Evolutionary conservation across 108 stramenopile genomes (phyloP), one percentile per base, ranked within the genome.

Genomic region (Skeletonema tropicum): DNA sequence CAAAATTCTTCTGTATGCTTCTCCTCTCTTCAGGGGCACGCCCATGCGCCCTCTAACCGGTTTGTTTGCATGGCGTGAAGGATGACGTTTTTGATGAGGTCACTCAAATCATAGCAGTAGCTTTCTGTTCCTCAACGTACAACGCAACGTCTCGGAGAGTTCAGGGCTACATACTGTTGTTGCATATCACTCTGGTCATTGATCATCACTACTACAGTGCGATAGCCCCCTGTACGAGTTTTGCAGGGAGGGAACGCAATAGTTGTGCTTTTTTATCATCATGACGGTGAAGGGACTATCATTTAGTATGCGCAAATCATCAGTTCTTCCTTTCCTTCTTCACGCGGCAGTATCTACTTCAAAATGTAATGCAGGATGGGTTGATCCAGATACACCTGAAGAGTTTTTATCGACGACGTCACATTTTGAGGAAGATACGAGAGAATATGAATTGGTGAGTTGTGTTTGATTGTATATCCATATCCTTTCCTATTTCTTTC

Each of bases 331-430:
- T 3, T 23, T 65, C 41, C 46, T 64, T 3, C 23, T 68, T 15
- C 57, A 49, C 29, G 15, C 66, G 26, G 67, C 52, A 19, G 30
- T 68, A 41, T 41, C 42, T 14, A 25, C 64, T 2, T 49, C 26
- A 10, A 30, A 23, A 49, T 49, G 55, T 9, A 35, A 36, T 30
- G 70, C 59, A 17, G 83, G 82, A 10, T 95, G 94, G 94, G 79
- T 95, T 38, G 94, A 95, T 78, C 94, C 91, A 38, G 94, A 95
- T 71, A 95, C 91, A 36, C 84, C 89, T 1, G 57, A 82, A 12
- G 66, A 86, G 33, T 57, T 45, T 35, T 64, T 59, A 5, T 42
- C 71, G 2, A 89, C 75, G 2, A 15, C 23, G 31, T 60, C 90
- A 5, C 39, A 77, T 7, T 77, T 65, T 39, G 13, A 35, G 19